phyloP scores from a whole-genome alignment of 495 filamentous ascomycete species.

The Beverwykella pulmonaria region DNA sequence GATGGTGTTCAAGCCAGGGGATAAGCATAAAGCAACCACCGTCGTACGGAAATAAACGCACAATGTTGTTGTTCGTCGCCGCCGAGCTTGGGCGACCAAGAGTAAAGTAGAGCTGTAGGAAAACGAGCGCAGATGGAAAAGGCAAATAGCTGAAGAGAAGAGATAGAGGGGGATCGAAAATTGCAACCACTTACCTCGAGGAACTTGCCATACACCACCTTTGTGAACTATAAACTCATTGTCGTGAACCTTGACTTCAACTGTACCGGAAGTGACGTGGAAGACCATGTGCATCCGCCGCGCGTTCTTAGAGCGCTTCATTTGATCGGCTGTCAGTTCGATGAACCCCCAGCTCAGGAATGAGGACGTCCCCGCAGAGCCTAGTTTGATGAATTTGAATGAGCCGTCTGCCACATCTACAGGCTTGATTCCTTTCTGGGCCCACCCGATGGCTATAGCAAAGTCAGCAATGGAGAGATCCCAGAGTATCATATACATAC shows the following conservation, averaged over 20 bases:
- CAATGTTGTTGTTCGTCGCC: background rate
- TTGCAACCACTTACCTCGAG: slow-evolving; percentile 69
- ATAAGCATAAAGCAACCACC: slow-evolving; percentile 35
- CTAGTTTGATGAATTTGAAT: slow-evolving; percentile 85
- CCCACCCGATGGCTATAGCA: slow-evolving; percentile 60
- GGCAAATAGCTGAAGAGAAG: background rate
- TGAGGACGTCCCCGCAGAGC: slow-evolving; percentile 58
- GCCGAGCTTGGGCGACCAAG: slow-evolving; percentile 9
- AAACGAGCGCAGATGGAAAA: background rate
- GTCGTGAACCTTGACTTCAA: slow-evolving; percentile 75
- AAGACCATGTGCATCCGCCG: slow-evolving; percentile 95
- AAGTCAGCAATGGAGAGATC: background rate
- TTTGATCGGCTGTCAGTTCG: slow-evolving; percentile 76
- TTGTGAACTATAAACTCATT: slow-evolving; percentile 80
- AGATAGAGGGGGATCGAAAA: background rate
- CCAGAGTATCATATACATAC: slow-evolving; percentile 44
- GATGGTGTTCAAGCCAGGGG: slow-evolving; percentile 7
- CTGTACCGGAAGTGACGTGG: slow-evolving; percentile 78
- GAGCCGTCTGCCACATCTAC: slow-evolving; percentile 65
- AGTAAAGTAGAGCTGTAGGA: background rate
- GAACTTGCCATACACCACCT: slow-evolving; percentile 90
- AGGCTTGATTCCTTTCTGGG: slow-evolving; percentile 72
- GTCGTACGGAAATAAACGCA: slow-evolving; percentile 30
- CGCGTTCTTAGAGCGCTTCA: slow-evolving; percentile 86
- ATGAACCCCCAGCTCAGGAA: slow-evolving; percentile 90